phyloP scores from a whole-genome alignment of 768 basidiomycete species.

The Auriscalpium vulgare region DNA sequence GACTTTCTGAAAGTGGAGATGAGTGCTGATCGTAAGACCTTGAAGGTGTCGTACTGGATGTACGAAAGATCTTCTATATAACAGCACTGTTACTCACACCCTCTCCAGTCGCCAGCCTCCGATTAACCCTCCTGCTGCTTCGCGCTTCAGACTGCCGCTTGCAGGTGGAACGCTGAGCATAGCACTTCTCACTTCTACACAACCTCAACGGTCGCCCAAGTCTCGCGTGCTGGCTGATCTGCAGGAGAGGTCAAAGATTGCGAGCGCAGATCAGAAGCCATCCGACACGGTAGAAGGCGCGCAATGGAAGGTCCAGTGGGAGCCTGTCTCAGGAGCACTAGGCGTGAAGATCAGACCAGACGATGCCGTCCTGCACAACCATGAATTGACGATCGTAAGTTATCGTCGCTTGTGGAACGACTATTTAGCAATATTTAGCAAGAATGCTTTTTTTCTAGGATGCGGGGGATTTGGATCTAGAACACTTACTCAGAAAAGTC shows the following conservation, averaged over 20 bases:
- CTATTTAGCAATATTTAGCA: neutral
- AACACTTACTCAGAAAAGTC: slow-evolving; percentile 53
- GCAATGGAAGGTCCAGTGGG: slow-evolving; percentile 69
- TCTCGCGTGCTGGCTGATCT: slow-evolving; percentile 51
- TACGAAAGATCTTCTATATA: slow-evolving; percentile 24
- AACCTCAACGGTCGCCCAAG: slow-evolving; percentile 46
- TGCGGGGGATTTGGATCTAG: slow-evolving; percentile 65
- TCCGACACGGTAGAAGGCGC: slow-evolving; percentile 74
- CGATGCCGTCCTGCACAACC: slow-evolving; percentile 34
- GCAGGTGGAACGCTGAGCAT: slow-evolving; percentile 70
- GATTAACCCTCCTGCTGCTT: slow-evolving; percentile 20
- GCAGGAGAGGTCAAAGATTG: slow-evolving; percentile 55
- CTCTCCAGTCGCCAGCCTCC: slow-evolving; percentile 29
- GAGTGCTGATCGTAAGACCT: slow-evolving; percentile 54
- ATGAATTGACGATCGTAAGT: slow-evolving; percentile 52
- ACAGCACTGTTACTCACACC: neutral
- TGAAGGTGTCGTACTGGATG: slow-evolving; percentile 87
- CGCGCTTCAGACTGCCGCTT: slow-evolving; percentile 41
- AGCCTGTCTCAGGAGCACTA: slow-evolving; percentile 59
- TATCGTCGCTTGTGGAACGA: neutral
- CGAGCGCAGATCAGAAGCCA: slow-evolving; percentile 32
- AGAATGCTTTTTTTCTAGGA: slow-evolving; percentile 32
- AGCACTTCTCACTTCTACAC: slow-evolving; percentile 52
- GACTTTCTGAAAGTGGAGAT: slow-evolving; percentile 68
- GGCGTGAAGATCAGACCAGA: slow-evolving; percentile 48